Evolutionary conservation across 306 rosid species (phyloP), one percentile per base, ranked within the genome.

Genomic region (Sesbania bispinosa): DNA sequence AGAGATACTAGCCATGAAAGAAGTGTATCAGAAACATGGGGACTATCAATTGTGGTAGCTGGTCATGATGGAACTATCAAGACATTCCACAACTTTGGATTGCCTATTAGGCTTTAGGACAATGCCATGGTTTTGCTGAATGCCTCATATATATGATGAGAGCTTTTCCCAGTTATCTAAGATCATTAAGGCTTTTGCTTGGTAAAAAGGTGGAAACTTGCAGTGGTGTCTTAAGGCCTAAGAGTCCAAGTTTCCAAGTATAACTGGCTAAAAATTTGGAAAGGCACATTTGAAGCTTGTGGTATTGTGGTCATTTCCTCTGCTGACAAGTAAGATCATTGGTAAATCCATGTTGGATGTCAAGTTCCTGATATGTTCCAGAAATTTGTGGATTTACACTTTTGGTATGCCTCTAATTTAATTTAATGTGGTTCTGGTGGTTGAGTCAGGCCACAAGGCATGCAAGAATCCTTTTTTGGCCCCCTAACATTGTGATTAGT

Each of bases 11-110:
- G n/a, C n/a, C n/a, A n/a, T n/a, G n/a, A n/a, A n/a, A n/a, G n/a
- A n/a, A 13, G 62, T 24, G 55, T 53, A 23, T 79, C 94, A 13
- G 92, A 89, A 66, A 77, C 89, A 36, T 91, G 96, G 97, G 97
- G 96, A 20, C 81, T 85, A 18, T 85, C 86, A 43, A 82, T 94
- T 53, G 92, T 89, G 21, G 73, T 94, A 1, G 95, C 91, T 3
- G 87, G 89, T 72, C 78, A 57, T 32, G 95, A 94, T 79, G 97
- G 97, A 70, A 85, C 74, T 50, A 89, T 94, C 61, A 86, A 79
- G 60, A 91, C 96, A 45, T 86, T 88, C 75, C 95, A 91, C 75
- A 94, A 94, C 84, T 94, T 89, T 53, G 96, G 98, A 83, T 73
- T 94, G 80, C 97, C 98, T 1, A 43, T 84, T 62, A 80, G 92